Conservation (phyloP, 371 early-diverging fungal species). For the Massospora cicadina region DNA sequence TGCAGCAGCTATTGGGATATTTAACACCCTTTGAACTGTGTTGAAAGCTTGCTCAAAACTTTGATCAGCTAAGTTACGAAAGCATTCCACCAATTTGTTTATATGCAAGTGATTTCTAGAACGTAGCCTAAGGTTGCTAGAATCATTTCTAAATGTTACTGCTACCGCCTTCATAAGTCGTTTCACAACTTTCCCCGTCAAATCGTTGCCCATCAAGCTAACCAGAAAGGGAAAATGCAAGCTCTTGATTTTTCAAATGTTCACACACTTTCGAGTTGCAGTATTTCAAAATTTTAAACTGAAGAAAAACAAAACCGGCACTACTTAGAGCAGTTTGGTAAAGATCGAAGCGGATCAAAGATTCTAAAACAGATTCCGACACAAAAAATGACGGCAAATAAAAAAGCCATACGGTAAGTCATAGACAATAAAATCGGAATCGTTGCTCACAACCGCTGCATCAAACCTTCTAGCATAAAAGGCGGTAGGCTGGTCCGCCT, state of each 20-base stretch:
- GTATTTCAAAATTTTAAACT: not conserved
- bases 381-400: not conserved
- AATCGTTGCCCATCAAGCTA: not conserved
- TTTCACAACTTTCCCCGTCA: not conserved
- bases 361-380: not conserved
- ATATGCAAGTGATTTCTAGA: not conserved
- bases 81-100: not conserved
- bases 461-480: not conserved
- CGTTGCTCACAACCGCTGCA: not conserved
- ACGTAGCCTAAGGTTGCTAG: not conserved
- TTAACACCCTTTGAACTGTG: not conserved
- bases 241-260: not conserved
- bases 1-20: not conserved
- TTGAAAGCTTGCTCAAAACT: not conserved
- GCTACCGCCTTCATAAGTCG: not conserved
- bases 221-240: not conserved
- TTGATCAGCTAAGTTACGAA: not conserved
- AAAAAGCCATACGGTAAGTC: not conserved
- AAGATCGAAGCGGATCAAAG: not conserved
- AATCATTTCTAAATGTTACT: not conserved
- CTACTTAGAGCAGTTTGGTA: not conserved
- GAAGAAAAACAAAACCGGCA: not conserved
- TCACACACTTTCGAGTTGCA: not conserved
- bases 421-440: constrained; percentile 1
- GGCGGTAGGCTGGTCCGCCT: not conserved